These are phyloP conservation scores for Fonsecaea pedrosoi DNA, from an alignment of 2,329 filamentous ascomycete species.

Conservation along the genomic window DNA sequence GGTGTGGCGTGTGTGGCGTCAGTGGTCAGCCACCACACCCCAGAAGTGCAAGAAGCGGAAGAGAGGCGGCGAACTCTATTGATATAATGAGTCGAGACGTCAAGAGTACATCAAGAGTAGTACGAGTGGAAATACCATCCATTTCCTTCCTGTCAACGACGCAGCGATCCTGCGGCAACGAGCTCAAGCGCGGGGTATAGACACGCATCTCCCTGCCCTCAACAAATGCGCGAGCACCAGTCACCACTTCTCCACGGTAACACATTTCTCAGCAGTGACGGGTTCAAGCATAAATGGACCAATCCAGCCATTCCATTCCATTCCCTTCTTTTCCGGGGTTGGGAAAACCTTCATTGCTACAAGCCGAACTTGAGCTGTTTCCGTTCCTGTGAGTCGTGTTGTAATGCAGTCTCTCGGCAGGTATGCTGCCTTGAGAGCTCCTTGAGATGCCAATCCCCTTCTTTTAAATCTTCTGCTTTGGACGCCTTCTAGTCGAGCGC, in stretches of 20 bases:
- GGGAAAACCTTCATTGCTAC: constrained; percentile 33
- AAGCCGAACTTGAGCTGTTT: constrained; percentile 30
- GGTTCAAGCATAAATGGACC: constrained; percentile 29
- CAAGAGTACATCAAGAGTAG: constrained; percentile 11
- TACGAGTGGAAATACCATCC: constrained; percentile 25
- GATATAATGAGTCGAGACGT: constrained; percentile 16
- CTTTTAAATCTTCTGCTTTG: not conserved
- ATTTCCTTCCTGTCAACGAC: not conserved
- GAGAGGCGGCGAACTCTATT: not conserved
- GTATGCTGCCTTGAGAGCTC: not conserved
- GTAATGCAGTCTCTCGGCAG: constrained; percentile 10
- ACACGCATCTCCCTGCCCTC: constrained; percentile 8
- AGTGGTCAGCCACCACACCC: not conserved
- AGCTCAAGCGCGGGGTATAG: constrained; percentile 34
- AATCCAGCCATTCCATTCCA: constrained; percentile 23
- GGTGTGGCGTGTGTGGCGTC: not conserved
- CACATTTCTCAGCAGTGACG: constrained; percentile 33
- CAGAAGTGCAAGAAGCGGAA: not conserved
- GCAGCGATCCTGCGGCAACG: constrained; percentile 19
- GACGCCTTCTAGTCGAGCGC: constrained; percentile 27
- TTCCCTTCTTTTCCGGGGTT: not conserved
- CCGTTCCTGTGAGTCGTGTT: constrained; percentile 31
- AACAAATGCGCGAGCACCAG: constrained; percentile 31
- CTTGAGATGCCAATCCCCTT: not conserved
- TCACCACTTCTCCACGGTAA: constrained; percentile 21